Base-by-base conservation (phyloP, 1,284 basidiomycete genomes). In the Trichosporon sp. region DNA sequence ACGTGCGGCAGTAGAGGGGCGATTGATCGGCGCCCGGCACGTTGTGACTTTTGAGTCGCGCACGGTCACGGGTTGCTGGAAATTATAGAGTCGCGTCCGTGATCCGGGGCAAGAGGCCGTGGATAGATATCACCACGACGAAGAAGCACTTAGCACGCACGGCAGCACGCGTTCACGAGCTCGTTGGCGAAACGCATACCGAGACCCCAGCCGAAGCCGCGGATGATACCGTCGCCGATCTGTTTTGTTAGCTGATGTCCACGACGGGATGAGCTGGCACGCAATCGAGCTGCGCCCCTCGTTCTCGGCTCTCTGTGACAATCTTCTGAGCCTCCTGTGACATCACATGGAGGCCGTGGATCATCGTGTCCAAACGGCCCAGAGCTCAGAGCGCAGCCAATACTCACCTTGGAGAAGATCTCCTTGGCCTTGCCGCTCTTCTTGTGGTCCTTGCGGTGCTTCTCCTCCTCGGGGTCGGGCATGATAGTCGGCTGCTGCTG, bases 151-250 rank as follows among this genome's bases (percentile, higher is more conserved):
- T 54, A 16, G 51, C 59, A 63, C 5, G 32, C 32, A 35, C 59
- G 59, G 59, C 59, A 63, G 32, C 68, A 51, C 12, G 63, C 46
- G 68, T 70, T 70, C 19, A 70, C 68, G 51, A 66, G 65, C 66
- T 70, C 65, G 48, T 64, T 65, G 61, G 66, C 61, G 19, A 70
- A 43, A 31, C 68, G 68, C 65, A 66, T 66, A 10, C 68, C 68
- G 38, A 70, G 68, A 37, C 68, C 68, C 64, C 64, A 70, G n/a
- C 68, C 68, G 40, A 70, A 70, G 16, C 68, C 68, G 38, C 65
- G 48, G 31, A 70, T 56, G 38, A 66, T 66, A 21, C 65, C 68
- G 65, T 70, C 65, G 14, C 68, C 68, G 43, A 70, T 66, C 68
- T 70, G 35, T 2, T 26, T 26, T 11, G 19, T 54, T 21, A 54